A percentile compares a stretch with the other conserved stretches of the same genome.
These are phyloP conservation scores for Calocybe indica DNA, from an alignment of 768 basidiomycete genomes.

Conservation along the genomic window DNA sequence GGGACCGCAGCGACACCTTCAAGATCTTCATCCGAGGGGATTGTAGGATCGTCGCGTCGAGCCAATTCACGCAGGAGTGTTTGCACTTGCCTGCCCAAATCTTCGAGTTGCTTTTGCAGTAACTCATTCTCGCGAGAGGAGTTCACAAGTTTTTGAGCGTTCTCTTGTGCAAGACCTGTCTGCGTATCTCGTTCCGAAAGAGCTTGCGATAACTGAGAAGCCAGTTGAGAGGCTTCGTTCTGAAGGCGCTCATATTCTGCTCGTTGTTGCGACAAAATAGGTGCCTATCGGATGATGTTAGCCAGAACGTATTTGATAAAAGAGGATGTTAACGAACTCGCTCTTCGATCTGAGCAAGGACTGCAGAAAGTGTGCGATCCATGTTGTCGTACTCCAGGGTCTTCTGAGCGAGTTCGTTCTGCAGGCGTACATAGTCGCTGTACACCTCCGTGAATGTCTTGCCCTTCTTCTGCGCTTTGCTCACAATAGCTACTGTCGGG, in stretches of 20 bases:
- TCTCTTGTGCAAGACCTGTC: slow-evolving; percentile 47
- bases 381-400: slow-evolving; percentile 80
- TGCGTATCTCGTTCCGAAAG: slow-evolving; percentile 72
- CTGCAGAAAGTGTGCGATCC: slow-evolving; percentile 71
- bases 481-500: slow-evolving; percentile 84
- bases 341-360: slow-evolving; percentile 89
- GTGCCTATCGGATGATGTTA: slow-evolving; percentile 53
- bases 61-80: slow-evolving; percentile 72
- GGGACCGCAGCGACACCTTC: slow-evolving; percentile 31
- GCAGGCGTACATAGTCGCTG: slow-evolving; percentile 79
- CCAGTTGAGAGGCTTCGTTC: slow-evolving; percentile 74
- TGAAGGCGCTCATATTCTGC: slow-evolving; percentile 82
- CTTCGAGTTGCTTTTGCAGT: slow-evolving; percentile 69
- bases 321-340: slow-evolving; percentile 45
- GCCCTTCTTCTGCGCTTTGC: slow-evolving; percentile 72
- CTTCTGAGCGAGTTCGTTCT: slow-evolving; percentile 76
- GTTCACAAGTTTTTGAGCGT: slow-evolving; percentile 55
- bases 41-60: slow-evolving; percentile 76
- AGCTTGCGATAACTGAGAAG: slow-evolving; percentile 70
- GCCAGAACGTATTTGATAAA: background rate
- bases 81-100: slow-evolving; percentile 83
- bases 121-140: slow-evolving; percentile 59
- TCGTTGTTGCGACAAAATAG: slow-evolving; percentile 85
- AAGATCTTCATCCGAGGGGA: slow-evolving; percentile 67
- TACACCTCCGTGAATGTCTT: slow-evolving; percentile 95